A percentile compares a stretch with the other conserved stretches of the same genome.
phyloP scores from a whole-genome alignment of 345 rosid genomes.

The Boechera stricta region DNA sequence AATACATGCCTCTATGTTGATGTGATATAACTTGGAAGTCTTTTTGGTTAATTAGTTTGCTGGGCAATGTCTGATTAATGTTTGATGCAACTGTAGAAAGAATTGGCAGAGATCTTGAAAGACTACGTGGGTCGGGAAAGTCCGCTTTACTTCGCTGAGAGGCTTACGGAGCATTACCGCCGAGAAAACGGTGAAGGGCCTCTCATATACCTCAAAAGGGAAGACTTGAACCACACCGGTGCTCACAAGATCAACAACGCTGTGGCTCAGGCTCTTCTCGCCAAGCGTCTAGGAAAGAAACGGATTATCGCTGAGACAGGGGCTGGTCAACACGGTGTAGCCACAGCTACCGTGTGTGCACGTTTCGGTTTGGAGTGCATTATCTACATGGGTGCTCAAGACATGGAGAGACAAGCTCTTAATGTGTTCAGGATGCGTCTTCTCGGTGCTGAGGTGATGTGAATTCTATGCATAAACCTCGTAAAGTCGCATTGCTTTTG shows the following conservation, averaged over 20 bases:
- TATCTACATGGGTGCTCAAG: slow-evolving; percentile 95
- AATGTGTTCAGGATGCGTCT: slow-evolving; percentile 95
- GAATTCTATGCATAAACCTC: neutral
- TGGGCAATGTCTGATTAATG: slow-evolving; percentile 1
- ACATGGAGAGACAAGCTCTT: slow-evolving; percentile 93
- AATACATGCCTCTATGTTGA: neutral
- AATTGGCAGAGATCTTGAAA: slow-evolving; percentile 70
- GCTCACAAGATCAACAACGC: slow-evolving; percentile 97
- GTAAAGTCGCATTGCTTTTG: neutral
- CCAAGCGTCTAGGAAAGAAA: slow-evolving; percentile 77
- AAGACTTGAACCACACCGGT: slow-evolving; percentile 94
- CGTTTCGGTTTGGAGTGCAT: slow-evolving; percentile 83
- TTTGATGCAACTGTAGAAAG: slow-evolving; percentile 53
- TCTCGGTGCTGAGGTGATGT: slow-evolving; percentile 84
- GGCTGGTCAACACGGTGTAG: slow-evolving; percentile 99
- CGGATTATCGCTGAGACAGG: slow-evolving; percentile 96
- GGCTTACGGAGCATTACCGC: slow-evolving; percentile 85
- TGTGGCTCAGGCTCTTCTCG: slow-evolving; percentile 86
- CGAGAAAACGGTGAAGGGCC: slow-evolving; percentile 85
- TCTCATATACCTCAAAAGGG: slow-evolving; percentile 82
- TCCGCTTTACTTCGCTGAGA: slow-evolving; percentile 91
- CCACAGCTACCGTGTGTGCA: slow-evolving; percentile 98
- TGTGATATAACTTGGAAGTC: slow-evolving; percentile 1
- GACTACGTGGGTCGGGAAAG: slow-evolving; percentile 94
- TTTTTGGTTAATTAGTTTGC: neutral